Conservation (phyloP, 1,139 yeast species). For the Yarrowia galli region DNA sequence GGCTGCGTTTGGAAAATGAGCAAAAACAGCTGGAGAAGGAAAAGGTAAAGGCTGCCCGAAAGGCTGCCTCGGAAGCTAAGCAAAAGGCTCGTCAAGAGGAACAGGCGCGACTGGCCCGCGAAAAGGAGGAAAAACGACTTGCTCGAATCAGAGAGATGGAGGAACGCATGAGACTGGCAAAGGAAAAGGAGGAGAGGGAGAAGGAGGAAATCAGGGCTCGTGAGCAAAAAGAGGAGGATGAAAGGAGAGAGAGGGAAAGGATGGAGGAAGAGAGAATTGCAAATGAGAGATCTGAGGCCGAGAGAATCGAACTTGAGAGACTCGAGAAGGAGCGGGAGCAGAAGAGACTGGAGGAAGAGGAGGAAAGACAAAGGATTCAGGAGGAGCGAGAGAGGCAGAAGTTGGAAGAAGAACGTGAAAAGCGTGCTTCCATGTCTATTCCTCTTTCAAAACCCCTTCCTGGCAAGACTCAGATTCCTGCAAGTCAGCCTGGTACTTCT, state of each 20-base stretch:
- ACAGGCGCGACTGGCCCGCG: slow-evolving; percentile 16
- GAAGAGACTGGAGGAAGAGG: slow-evolving; percentile 28
- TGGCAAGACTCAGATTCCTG: slow-evolving; percentile 13
- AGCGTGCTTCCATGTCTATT: slow-evolving; percentile 15
- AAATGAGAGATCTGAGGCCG: slow-evolving; percentile 29
- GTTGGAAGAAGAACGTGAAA: slow-evolving; percentile 9
- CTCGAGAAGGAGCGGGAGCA: slow-evolving; percentile 40
- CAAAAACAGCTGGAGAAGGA: slow-evolving; percentile 27
- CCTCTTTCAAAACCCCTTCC: slow-evolving; percentile 17
- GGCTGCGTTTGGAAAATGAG: slow-evolving; percentile 14
- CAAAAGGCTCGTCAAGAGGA: slow-evolving; percentile 25
- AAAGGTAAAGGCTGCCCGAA: slow-evolving; percentile 8
- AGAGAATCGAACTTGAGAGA: slow-evolving; percentile 29
- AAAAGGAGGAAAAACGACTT: slow-evolving; percentile 31
- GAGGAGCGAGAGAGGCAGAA: slow-evolving; percentile 5
- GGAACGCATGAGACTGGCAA: slow-evolving; percentile 8
- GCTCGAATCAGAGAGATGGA: slow-evolving; percentile 19
- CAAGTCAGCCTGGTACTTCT: slow-evolving; percentile 21
- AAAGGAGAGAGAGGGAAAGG: slow-evolving; percentile 10
- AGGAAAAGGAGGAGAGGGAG: slow-evolving; percentile 25
- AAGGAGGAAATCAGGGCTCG: slow-evolving; percentile 17
- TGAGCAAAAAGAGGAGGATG: slow-evolving; percentile 18
- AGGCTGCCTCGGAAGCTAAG: slow-evolving; percentile 12
- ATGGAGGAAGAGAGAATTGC: slow-evolving; percentile 10
- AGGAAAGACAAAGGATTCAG: background rate